Base-by-base conservation (phyloP, 2,329 filamentous ascomycete genomes). In the Ustulina deusta region DNA sequence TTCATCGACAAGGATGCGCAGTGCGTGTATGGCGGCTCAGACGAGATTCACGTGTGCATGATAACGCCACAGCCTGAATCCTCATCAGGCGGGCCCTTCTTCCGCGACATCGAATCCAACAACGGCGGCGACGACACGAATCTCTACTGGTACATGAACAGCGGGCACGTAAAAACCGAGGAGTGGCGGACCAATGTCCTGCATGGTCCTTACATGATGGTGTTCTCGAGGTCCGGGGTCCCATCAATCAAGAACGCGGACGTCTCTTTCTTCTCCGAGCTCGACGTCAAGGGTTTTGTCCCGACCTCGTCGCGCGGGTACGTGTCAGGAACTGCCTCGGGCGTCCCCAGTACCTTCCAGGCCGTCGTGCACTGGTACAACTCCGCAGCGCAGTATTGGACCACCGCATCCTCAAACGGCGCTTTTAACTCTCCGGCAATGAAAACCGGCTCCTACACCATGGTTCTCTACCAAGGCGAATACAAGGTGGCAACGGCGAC, bases 61-160 rank as follows among this genome's bases (percentile, higher is more conserved):
- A 80, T 90, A 61, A 83, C 86, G 57, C 85, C 85, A 46, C 80
- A 83, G 49, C 82, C 86, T 40, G 90, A 92, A 76, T 83, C 82
- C 9, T 88, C 86, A 1, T 89, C 88, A 0, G 90, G 90, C 13
- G 90, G 89, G 0, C 90, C 90, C 17, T 91, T 91, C 82, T 84
- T 86, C 80, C 83, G 87, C 17, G 88, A 90, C 70, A 90, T 91
- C 78, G 86, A 90, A 79, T 82, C 84, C 60, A 91, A 92, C 80
- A 89, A 90, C 68, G 87, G 83, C 17, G 87, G 86, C 5, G 79
- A 78, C 44, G 86, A 83, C 69, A 89, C 81, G 40, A 87, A 83
- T 63, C 81, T 91, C 0, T 90, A 89, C 77, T 90, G 86, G 78
- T 91, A 91, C 80, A 90, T 90, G 85, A 91, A 91, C 81, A 89